Evolutionary conservation across 73 alveolate genomes (phyloP), one percentile per base, ranked within the genome.

Genomic region (Paramecium tetraurelia): DNA sequence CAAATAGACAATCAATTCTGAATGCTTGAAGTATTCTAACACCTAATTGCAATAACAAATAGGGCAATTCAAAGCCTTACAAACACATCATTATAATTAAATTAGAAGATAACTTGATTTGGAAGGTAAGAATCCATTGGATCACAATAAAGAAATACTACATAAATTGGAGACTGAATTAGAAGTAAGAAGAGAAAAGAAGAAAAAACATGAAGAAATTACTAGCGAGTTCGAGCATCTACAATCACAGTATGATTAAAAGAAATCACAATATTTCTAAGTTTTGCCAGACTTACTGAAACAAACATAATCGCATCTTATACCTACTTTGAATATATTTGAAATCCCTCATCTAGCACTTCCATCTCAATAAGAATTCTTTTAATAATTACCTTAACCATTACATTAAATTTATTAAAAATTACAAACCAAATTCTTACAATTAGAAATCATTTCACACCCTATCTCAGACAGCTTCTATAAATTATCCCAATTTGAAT

Each of bases 401-500:
- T 48, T 80, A 35, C 43, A 31, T 24, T 41, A 41, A 46, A 80
- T 80, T 44, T 80, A 80, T 80, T 46, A 80, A 80, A 80, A 80
- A 24, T 48, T 80, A 46, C 31, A 80, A 41, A 31, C 90, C 1
- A 80, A 80, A 46, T 80, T 41, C 72, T 4, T 80, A n/a, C 5
- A 40, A 31, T 27, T 80, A 11, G 90, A 80, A 80, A 80, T 80
- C n/a, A 24, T 80, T n/a, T 14, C 48, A 48, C 70, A 41, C 43
- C 33, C 43, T 2, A 40, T 22, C 0, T 2, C 48, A 24, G 90
- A 80, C 24, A 46, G 53, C 4, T 14, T 31, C 10, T 44, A 44
- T 80, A 80, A 44, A 46, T 35, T 21, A 80, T 80, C 90, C 22
- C 24, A 80, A 24, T 80, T n/a, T 46, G 90, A 80, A 80, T 35